These are phyloP conservation scores for Astrephomene gubernaculifera DNA, from an alignment of 139 green algal genomes.

Conservation along the genomic window DNA sequence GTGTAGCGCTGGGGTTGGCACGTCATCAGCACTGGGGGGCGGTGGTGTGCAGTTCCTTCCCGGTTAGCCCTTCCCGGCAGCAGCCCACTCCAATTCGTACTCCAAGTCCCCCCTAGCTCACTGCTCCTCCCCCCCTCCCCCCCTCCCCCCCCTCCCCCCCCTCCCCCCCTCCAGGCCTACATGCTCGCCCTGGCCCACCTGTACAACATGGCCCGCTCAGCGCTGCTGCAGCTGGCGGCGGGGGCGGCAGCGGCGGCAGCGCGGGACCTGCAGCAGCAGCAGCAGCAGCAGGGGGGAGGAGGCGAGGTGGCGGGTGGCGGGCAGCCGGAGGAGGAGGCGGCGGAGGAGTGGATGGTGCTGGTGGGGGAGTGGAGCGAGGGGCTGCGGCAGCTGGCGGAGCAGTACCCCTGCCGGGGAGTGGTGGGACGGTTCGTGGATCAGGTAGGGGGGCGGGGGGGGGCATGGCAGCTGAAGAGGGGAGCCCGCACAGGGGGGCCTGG, in stretches of 20 bases:
- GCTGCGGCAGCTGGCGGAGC: neutral
- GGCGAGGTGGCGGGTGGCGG: neutral
- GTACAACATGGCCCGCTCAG: constrained; percentile 8
- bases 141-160: neutral
- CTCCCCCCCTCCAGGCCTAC: neutral
- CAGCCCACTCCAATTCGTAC: too few species aligned
- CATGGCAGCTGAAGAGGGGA: too few species aligned
- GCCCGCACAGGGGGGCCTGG: too few species aligned
- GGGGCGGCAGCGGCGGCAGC: neutral
- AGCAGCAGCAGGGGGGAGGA: neutral
- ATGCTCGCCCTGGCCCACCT: constrained; percentile 40
- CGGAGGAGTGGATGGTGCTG: neutral
- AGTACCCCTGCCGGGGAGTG: constrained; percentile 16
- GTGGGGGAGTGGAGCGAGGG: neutral
- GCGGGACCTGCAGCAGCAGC: neutral
- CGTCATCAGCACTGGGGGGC: too few species aligned
- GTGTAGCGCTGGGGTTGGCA: too few species aligned
- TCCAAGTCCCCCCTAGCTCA: too few species aligned
- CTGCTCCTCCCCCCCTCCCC: neutral
- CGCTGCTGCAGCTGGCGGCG: constrained; percentile 6
- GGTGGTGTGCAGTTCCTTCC: too few species aligned
- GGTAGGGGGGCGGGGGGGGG: too few species aligned
- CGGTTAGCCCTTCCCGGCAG: too few species aligned
- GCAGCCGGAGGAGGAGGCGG: neutral
- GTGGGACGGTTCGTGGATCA: constrained; percentile 42